Percentiles rank a stretch among this genome's conserved stretches.
These are phyloP conservation scores for Cylindrotheca fusiformis DNA, from an alignment of 108 stramenopile genomes.

Conservation along the genomic window DNA sequence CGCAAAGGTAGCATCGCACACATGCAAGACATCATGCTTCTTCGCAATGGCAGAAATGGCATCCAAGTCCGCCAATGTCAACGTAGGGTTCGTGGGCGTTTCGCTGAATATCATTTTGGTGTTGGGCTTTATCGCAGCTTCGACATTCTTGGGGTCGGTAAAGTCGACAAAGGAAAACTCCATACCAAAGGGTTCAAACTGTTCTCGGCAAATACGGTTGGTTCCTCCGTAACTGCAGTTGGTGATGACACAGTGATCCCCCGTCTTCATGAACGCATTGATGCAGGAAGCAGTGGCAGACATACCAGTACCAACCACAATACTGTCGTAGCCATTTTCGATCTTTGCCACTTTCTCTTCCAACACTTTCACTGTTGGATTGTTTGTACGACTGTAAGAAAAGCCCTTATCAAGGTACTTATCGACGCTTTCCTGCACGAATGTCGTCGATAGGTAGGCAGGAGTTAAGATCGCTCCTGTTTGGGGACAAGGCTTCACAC, in stretches of 20 bases:
- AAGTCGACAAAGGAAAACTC: conserved; percentile 76
- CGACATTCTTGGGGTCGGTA: conserved; percentile 61
- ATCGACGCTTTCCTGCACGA: conserved; percentile 76
- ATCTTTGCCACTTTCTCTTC: conserved; percentile 81
- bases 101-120: conserved; percentile 67
- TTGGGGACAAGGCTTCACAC: conserved; percentile 44
- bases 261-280: conserved; percentile 75
- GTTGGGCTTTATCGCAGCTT: conserved; percentile 49
- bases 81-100: conserved; percentile 44
- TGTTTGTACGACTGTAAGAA: conserved; percentile 76
- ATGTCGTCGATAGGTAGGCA: conserved; percentile 69
- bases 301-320: conserved; percentile 79
- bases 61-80: conserved; percentile 52
- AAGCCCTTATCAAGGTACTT: conserved; percentile 68
- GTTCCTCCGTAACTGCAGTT: conserved; percentile 86
- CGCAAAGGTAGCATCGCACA: conserved; percentile 76
- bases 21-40: conserved; percentile 46
- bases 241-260: conserved; percentile 83
- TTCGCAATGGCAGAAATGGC: conserved; percentile 48
- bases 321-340: conserved; percentile 74
- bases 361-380: conserved; percentile 76
- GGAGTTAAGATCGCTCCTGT: conserved; percentile 80
- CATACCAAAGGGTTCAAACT: conserved; percentile 65
- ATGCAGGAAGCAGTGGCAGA: conserved; percentile 74
- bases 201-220: conserved; percentile 73